phyloP scores from a whole-genome alignment of 129 eudicot genomes.

The Flaveria brownii region DNA sequence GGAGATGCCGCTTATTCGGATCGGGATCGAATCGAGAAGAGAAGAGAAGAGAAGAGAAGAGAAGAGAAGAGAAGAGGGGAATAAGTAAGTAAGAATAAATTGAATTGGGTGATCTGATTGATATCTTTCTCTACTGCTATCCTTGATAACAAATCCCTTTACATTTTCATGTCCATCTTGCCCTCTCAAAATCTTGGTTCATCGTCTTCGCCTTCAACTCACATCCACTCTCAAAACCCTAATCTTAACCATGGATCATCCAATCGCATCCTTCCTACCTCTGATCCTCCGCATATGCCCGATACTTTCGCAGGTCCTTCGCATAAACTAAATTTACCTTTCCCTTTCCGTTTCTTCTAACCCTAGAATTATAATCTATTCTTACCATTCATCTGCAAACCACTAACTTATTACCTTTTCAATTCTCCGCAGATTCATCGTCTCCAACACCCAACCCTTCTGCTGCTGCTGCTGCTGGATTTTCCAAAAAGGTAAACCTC shows the following conservation, averaged over 20 bases:
- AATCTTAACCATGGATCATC: slow-evolving; percentile 60
- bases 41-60: too few relatives aligned
- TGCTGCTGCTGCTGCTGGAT: neutral
- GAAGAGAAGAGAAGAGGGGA: too few relatives aligned
- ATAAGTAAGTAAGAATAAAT: too few relatives aligned
- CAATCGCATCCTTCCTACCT: slow-evolving; percentile 33
- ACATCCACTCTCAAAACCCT: slow-evolving; percentile 42
- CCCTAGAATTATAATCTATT: slow-evolving; percentile 1
- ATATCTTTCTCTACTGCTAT: slow-evolving; percentile 4
- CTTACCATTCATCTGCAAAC: neutral
- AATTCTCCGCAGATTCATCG: neutral
- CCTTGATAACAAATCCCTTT: slow-evolving; percentile 15
- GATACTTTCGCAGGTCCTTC: slow-evolving; percentile 33
- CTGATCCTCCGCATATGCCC: slow-evolving; percentile 25
- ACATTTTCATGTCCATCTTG: slow-evolving; percentile 97
- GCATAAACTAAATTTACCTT: neutral
- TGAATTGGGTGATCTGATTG: neutral
- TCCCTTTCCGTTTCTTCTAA: neutral
- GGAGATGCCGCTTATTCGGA: neutral
- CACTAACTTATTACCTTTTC: neutral
- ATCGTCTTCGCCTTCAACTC: slow-evolving; percentile 34
- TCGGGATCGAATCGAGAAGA: too few relatives aligned
- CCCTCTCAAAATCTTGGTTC: slow-evolving; percentile 75
- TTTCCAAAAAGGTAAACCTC: neutral
- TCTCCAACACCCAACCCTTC: neutral